These are phyloP conservation scores for Neofusicoccum ribis DNA, from an alignment of 2,329 filamentous ascomycete species.

Conservation along the genomic window DNA sequence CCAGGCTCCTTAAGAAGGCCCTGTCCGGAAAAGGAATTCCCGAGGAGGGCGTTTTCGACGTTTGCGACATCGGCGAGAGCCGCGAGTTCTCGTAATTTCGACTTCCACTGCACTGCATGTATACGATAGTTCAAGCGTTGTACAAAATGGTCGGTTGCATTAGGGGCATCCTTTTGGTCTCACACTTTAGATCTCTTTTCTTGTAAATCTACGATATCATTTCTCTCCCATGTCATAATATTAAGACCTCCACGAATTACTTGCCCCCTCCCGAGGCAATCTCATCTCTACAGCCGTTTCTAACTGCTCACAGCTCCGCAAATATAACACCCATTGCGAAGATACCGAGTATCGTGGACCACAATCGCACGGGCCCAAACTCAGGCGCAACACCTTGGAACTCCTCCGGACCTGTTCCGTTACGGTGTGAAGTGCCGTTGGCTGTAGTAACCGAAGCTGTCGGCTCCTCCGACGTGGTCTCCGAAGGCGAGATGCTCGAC, in stretches of 20 bases:
- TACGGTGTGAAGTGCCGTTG: not conserved
- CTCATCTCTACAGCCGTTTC: not conserved
- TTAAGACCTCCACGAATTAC: not conserved
- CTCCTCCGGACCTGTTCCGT: not conserved
- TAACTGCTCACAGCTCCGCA: constrained; percentile 21
- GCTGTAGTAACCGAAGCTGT: not conserved
- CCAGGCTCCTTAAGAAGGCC: constrained; percentile 69
- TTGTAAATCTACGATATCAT: not conserved
- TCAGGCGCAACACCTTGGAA: constrained; percentile 7
- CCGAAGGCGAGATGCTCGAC: not conserved
- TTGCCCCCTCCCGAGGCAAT: not conserved
- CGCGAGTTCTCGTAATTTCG: constrained; percentile 58
- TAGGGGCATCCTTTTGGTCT: not conserved
- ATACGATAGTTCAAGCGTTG: not conserved
- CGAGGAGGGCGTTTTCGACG: constrained; percentile 75
- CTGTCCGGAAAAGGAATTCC: constrained; percentile 65
- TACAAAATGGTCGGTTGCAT: not conserved
- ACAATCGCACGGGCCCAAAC: constrained; percentile 13
- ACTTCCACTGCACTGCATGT: not conserved
- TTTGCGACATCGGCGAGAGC: constrained; percentile 82
- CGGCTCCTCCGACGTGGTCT: not conserved
- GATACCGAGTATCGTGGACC: constrained; percentile 13
- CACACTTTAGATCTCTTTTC: not conserved
- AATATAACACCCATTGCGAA: constrained; percentile 15
- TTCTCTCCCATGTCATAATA: not conserved